Conservation (phyloP, 352 stramenopile genomes). For the Pythium aquatile region DNA sequence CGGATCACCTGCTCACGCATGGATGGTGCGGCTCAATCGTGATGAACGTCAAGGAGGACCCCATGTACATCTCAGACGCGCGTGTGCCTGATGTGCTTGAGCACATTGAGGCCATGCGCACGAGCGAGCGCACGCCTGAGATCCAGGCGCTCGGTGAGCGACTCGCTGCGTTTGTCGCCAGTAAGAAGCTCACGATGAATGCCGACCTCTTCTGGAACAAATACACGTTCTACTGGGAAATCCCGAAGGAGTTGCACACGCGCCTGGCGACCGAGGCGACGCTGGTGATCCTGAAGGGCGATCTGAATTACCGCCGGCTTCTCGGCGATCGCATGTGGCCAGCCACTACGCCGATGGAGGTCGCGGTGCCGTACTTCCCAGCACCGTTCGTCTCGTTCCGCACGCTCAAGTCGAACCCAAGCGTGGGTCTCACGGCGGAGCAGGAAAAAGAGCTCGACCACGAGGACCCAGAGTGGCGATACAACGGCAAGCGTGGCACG, state of each 20-base stretch:
- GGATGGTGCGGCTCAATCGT: conserved; percentile 51
- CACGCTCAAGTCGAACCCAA: conserved; percentile 72
- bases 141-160: conserved; percentile 54
- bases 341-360: conserved; percentile 72
- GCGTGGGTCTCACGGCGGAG: conserved; percentile 48
- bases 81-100: conserved; percentile 54
- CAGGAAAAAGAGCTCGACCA: conserved; percentile 42
- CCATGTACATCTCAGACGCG: conserved; percentile 83
- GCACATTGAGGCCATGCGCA: conserved; percentile 58
- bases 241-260: conserved; percentile 36
- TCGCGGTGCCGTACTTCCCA: conserved; percentile 82
- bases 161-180: conserved; percentile 34
- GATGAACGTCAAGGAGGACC: conserved; percentile 73
- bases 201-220: conserved; percentile 64
- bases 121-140: conserved; percentile 27
- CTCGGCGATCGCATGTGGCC: conserved; percentile 93
- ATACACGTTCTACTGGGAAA: conserved; percentile 75
- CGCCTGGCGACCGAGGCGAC: conserved; percentile 38
- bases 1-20: conserved; percentile 56
- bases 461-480: conserved; percentile 60
- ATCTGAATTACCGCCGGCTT: conserved; percentile 97
- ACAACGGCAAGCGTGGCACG: conserved; percentile 66
- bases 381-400: conserved; percentile 64
- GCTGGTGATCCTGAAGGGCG: conserved; percentile 96
- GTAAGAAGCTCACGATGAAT: conserved; percentile 24